Evolutionary conservation across 1,139 yeast species (phyloP), one percentile per base, ranked within the genome.

Genomic region (Candida sanyaensis): DNA sequence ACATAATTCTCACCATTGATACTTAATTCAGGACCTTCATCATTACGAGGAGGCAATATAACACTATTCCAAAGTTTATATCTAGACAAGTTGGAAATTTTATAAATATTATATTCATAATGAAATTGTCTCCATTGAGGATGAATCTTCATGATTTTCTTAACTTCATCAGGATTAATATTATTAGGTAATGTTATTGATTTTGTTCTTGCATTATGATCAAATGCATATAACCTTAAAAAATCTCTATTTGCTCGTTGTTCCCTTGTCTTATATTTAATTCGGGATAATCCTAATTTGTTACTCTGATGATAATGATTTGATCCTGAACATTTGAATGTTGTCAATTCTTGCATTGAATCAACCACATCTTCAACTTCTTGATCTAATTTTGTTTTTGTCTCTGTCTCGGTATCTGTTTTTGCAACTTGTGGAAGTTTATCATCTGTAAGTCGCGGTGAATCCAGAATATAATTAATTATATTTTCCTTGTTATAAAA

Each of bases 1-100:
- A 65, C 48, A 54, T 66, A 70, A 27, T 53, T 37, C 44, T 55
- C 50, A 43, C 57, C 48, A 47, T 64, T 60, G 7, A 75, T 62
- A 32, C 58, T 54, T 11, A 53, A 50, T 2, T 50, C 42, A 0
- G 78, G 77, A 2, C 65, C 55, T 2, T 56, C 57, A 54, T 79
- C 84, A 0, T 45, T 23, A 47, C 85, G 61, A n/a, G 82, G 82
- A 5, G 69, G 69, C 37, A 80, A 65, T 4, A 78, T 67, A n/a
- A 78, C 77, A 40, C 65, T 65, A 47, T 69, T 66, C 83, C 84
- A 80, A 38, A 80, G 62, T 55, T 79, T 80, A 41, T 74, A 77
- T 57, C 68, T 65, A 4, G 78, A 63, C 59, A 64, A 45, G 23
- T 65, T 58, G 4, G 80, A 75, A 13, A 78, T 59, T 27, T 64